These are phyloP conservation scores for Apiotrichum brassicae DNA, from an alignment of 1,284 basidiomycete species.

Conservation along the genomic window DNA sequence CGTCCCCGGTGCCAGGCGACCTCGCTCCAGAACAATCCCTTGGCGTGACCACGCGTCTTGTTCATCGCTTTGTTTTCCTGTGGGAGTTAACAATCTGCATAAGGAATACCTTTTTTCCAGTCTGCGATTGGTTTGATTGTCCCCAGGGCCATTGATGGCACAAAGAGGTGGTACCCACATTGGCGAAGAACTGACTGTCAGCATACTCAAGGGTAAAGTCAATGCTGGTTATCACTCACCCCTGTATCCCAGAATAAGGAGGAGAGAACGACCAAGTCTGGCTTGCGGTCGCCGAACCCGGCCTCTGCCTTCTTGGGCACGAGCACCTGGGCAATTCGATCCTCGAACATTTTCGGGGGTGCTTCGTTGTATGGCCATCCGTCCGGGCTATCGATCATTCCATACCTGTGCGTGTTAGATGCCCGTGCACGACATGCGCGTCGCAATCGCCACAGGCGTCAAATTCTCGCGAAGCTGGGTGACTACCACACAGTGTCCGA, in stretches of 20 bases:
- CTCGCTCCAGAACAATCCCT: conserved; percentile 19
- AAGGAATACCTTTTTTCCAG: too few relatives aligned
- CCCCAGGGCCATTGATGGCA: too few relatives aligned
- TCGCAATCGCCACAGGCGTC: too few relatives aligned
- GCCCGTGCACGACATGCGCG: neutral
- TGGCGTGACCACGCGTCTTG: conserved; percentile 3
- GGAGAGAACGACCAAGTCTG: conserved; percentile 14
- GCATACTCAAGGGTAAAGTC: too few relatives aligned
- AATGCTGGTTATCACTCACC: too few relatives aligned
- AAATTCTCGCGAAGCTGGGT: too few relatives aligned
- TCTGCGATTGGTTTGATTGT: too few relatives aligned
- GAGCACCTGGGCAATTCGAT: conserved; percentile 15
- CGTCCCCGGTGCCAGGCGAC: conserved; percentile 22
- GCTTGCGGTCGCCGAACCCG: conserved; percentile 7
- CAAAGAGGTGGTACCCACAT: too few relatives aligned
- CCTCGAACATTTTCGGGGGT: conserved; percentile 16
- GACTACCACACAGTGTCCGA: too few relatives aligned
- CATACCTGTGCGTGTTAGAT: conserved; percentile 10
- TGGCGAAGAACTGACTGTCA: too few relatives aligned
- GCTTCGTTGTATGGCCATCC: conserved; percentile 14
- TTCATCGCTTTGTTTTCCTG: neutral
- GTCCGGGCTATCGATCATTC: conserved; percentile 22
- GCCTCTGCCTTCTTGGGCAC: conserved; percentile 13
- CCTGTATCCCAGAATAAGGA: conserved; percentile 24
- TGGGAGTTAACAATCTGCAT: too few relatives aligned